Conservation (phyloP, 2,329 filamentous ascomycete species). For the Colletotrichum eremochloae region DNA sequence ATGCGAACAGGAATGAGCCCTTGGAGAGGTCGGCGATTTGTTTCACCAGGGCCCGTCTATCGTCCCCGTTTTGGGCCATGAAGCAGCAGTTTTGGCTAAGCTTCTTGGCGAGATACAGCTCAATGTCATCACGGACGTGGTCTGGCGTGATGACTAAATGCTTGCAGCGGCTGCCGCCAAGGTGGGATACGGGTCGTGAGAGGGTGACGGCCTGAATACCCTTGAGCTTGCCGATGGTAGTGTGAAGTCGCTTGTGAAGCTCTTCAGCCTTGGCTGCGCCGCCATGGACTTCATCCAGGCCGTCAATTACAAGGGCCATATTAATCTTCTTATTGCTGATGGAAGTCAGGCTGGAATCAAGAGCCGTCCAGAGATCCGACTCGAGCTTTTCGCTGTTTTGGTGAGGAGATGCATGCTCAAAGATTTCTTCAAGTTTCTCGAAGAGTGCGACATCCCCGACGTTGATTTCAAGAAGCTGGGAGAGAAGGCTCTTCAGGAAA, state of each 20-base stretch:
- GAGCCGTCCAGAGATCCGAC: conserved; percentile 50
- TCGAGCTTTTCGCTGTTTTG: conserved; percentile 47
- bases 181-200: conserved; percentile 51
- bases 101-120: conserved; percentile 47
- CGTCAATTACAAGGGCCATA: conserved; percentile 54
- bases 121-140: conserved; percentile 52
- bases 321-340: conserved; percentile 47
- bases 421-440: conserved; percentile 48
- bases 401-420: conserved; percentile 46
- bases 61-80: conserved; percentile 40
- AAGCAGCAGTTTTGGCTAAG: conserved; percentile 43
- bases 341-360: conserved; percentile 51
- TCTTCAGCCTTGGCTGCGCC: conserved; percentile 43
- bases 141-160: conserved; percentile 51
- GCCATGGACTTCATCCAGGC: conserved; percentile 52
- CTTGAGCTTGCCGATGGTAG: conserved; percentile 47
- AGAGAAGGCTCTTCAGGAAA: conserved; percentile 54
- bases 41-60: conserved; percentile 46
- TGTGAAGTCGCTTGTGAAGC: conserved; percentile 51
- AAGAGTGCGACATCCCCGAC: conserved; percentile 54
- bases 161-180: conserved; percentile 48
- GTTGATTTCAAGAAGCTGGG: conserved; percentile 55
- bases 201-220: conserved; percentile 52
- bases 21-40: conserved; percentile 51
- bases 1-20: conserved; percentile 55